Percentiles rank a stretch among this genome's conserved stretches.
Conservation (phyloP, 371 early-diverging fungal species). For the Apophysomyces ossiformis region DNA sequence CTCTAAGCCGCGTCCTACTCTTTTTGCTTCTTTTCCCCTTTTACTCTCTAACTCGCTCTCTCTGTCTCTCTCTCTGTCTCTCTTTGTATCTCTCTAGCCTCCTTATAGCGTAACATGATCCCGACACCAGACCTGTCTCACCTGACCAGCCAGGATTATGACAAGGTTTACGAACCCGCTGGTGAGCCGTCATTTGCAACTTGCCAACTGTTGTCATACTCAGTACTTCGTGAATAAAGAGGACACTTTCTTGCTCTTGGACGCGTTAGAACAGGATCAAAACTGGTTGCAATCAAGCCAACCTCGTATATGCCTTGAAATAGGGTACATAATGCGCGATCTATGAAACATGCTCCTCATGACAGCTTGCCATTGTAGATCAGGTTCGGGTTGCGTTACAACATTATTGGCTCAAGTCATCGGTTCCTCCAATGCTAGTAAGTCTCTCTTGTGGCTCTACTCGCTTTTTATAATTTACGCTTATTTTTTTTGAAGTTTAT, state of each 20-base stretch:
- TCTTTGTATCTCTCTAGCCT: background rate
- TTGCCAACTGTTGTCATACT: too few species aligned
- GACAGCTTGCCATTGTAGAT: conserved; percentile 44
- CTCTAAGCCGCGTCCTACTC: conserved; percentile 7
- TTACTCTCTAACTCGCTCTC: too few species aligned
- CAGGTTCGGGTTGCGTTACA: conserved; percentile 89
- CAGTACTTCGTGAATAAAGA: conserved; percentile 45
- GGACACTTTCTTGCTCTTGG: conserved; percentile 92
- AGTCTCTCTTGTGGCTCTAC: conserved; percentile 7
- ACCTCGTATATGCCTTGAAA: conserved; percentile 82
- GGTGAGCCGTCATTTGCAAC: conserved; percentile 44
- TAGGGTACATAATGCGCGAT: conserved; percentile 62
- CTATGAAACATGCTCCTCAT: background rate
- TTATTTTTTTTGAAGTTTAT: conserved; percentile 30
- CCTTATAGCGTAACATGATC: conserved; percentile 48
- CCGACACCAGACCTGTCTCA: conserved; percentile 82
- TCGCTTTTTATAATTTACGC: background rate
- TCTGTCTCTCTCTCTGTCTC: background rate
- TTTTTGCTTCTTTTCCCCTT: background rate
- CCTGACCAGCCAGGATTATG: conserved; percentile 66
- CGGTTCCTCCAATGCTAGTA: conserved; percentile 48
- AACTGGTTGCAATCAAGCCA: conserved; percentile 48
- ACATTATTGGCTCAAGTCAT: conserved; percentile 73
- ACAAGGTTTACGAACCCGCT: conserved; percentile 88
- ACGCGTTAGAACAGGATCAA: conserved; percentile 86